These are phyloP conservation scores for Didymella segeticola DNA, from an alignment of 2,329 filamentous ascomycete species.

Conservation along the genomic window DNA sequence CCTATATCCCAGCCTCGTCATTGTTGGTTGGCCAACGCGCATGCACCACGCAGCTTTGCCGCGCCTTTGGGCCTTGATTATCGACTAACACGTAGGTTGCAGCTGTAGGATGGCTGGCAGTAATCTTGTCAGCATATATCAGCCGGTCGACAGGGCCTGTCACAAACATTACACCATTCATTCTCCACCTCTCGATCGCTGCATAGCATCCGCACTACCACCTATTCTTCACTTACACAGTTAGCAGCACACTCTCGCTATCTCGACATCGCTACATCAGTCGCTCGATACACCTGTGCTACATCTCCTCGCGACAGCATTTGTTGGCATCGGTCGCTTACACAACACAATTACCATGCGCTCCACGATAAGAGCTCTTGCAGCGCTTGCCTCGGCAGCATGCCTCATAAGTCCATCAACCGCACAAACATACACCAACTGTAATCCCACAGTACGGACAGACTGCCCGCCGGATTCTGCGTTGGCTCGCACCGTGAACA, in stretches of 20 bases:
- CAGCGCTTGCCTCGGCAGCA: conserved; percentile 49
- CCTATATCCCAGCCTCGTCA: conserved; percentile 42
- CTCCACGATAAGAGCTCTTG: conserved; percentile 43
- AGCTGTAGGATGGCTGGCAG: conserved; percentile 44
- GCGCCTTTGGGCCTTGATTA: conserved; percentile 25
- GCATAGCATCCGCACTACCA: background rate
- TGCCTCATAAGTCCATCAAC: conserved; percentile 49
- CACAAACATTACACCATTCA: conserved; percentile 32
- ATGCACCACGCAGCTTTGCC: conserved; percentile 38
- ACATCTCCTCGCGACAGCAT: conserved; percentile 11
- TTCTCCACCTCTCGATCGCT: conserved; percentile 21
- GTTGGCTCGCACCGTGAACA: conserved; percentile 78
- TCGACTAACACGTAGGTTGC: conserved; percentile 34
- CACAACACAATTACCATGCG: conserved; percentile 38
- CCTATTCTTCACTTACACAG: conserved; percentile 11
- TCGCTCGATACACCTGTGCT: conserved; percentile 12
- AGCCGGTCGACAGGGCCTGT: conserved; percentile 21
- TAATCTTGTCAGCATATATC: conserved; percentile 37
- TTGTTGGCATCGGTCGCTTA: conserved; percentile 9
- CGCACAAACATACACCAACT: conserved; percentile 63
- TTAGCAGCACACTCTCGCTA: conserved; percentile 14
- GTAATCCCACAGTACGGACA: conserved; percentile 62
- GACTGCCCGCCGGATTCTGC: conserved; percentile 78
- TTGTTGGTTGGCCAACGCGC: conserved; percentile 32
- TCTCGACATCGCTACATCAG: conserved; percentile 6